These are phyloP conservation scores for Penicillium glabrum DNA, from an alignment of 2,329 filamentous ascomycete species.

Conservation along the genomic window DNA sequence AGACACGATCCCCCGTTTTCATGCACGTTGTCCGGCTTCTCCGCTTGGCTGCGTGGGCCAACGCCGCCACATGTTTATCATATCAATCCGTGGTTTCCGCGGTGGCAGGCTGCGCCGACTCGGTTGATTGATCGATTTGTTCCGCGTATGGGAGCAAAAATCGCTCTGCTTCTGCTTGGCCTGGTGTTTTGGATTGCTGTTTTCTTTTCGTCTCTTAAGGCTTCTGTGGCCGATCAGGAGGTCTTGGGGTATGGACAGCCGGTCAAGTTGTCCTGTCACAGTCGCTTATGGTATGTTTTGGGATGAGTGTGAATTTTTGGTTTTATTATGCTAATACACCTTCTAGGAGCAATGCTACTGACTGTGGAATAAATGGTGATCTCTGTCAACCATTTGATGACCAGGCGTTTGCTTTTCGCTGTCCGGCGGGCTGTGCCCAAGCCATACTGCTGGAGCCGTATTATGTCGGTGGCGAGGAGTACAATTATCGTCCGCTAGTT, in stretches of 20 bases:
- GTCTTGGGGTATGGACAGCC: conserved; percentile 35
- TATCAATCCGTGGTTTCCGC: conserved; percentile 34
- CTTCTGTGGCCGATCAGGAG: conserved; percentile 30
- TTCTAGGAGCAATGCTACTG: conserved; percentile 33
- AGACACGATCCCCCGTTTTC: conserved; percentile 4
- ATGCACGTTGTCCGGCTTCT: conserved; percentile 24
- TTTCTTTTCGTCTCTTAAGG: conserved; percentile 33
- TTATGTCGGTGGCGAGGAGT: conserved; percentile 55
- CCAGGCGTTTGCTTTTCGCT: conserved; percentile 55
- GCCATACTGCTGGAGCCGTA: conserved; percentile 56
- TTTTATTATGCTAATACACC: background rate
- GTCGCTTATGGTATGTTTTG: conserved; percentile 38
- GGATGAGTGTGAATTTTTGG: background rate
- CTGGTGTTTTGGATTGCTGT: conserved; percentile 33
- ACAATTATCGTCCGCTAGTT: conserved; percentile 56
- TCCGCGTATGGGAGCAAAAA: conserved; percentile 24
- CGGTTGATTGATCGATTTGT: conserved; percentile 32
- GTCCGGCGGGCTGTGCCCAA: conserved; percentile 57
- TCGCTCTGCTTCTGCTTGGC: conserved; percentile 25
- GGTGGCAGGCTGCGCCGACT: conserved; percentile 34
- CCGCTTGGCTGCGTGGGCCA: conserved; percentile 32
- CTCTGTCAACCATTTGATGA: conserved; percentile 58
- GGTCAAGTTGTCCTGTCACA: conserved; percentile 36
- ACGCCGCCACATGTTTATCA: conserved; percentile 32
- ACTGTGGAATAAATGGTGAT: conserved; percentile 59